Evolutionary conservation across 768 basidiomycete species (phyloP), one percentile per base, ranked within the genome.

Genomic region (Tremella fuciformis): DNA sequence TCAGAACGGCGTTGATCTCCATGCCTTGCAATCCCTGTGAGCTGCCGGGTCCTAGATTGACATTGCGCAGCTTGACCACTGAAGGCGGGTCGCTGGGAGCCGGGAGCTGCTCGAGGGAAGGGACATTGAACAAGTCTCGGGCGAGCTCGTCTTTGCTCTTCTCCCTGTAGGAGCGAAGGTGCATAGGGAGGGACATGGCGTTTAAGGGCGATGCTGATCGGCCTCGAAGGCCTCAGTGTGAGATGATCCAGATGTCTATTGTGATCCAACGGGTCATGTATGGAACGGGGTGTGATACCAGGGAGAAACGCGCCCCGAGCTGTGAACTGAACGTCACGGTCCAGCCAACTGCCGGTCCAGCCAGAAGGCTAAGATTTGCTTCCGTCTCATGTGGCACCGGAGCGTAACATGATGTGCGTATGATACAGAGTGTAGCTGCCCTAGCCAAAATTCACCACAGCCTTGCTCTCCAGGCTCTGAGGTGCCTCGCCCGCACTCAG

Each of bases 81-180:
- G 53, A 62, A 1, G 63, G 67, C 13, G 65, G 59, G 50, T 68
- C 65, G 11, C 58, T 39, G 2, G 67, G 62, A 13, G 44, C 50
- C 18, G 65, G 62, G 11, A 73, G 26, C 1, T 53, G 46, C 18
- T 73, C 67, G 39, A 70, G 64, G 15, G 84, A 79, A 19, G 89
- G 89, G 49, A 91, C 80, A 19, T 91, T 88, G 80, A 93, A 94
- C 84, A 87, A 92, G 61, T 88, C 83, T 58, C 90, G 81, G 8
- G 86, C 86, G 50, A 86, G 79, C 76, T 94, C 86, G 55, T 94
- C 91, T 78, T 86, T 91, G 7, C 88, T 86, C 47, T 90, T 90
- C 78, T 94, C 91, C 80, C 88, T 89, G 83, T 92, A 91, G 72
- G 88, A 84, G 55, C 91, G 85, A 46, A 96, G 84, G 63, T 91